phyloP scores from a whole-genome alignment of 805 yeast genomes.

The Yamadazyma ubonensis region DNA sequence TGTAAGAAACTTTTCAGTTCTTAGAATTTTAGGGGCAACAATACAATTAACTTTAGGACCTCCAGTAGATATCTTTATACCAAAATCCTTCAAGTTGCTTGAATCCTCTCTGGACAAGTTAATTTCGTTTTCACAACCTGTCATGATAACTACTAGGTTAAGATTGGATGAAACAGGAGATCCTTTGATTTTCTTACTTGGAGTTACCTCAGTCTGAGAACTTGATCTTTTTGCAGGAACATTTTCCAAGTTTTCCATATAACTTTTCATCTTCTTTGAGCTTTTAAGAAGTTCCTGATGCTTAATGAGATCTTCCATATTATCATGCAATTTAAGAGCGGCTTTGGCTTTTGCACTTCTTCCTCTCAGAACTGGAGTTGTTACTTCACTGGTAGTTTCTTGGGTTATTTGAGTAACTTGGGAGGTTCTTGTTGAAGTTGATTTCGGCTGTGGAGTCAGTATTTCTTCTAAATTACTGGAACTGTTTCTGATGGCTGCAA shows the following conservation, averaged over 20 bases:
- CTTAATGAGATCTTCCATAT: slow-evolving; percentile 65
- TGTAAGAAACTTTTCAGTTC: slow-evolving; percentile 84
- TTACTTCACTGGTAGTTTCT: neutral
- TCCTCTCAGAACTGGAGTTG: slow-evolving; percentile 17
- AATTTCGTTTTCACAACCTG: slow-evolving; percentile 60
- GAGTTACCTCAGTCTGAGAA: slow-evolving; percentile 11
- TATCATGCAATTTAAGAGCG: slow-evolving; percentile 59
- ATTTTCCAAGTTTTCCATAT: slow-evolving; percentile 35
- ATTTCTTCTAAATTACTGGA: too few relatives aligned
- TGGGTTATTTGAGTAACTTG: neutral
- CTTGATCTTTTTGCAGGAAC: slow-evolving; percentile 10
- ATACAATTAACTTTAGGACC: slow-evolving; percentile 42
- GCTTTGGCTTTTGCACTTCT: slow-evolving; percentile 70
- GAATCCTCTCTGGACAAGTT: slow-evolving; percentile 43
- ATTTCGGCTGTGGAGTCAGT: too few relatives aligned
- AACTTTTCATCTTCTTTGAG: slow-evolving; percentile 38
- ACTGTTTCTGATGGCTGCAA: too few relatives aligned
- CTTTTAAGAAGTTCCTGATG: slow-evolving; percentile 54
- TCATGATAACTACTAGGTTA: slow-evolving; percentile 37
- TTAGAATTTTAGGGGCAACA: slow-evolving; percentile 75
- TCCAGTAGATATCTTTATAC: slow-evolving; percentile 53
- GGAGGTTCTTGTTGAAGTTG: neutral
- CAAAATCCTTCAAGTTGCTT: slow-evolving; percentile 46
- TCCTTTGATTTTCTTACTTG: slow-evolving; percentile 14
- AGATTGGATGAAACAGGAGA: slow-evolving; percentile 15